Evolutionary conservation across 495 filamentous ascomycete species (phyloP).

Genomic region (Aspergillus taichungensis): DNA sequence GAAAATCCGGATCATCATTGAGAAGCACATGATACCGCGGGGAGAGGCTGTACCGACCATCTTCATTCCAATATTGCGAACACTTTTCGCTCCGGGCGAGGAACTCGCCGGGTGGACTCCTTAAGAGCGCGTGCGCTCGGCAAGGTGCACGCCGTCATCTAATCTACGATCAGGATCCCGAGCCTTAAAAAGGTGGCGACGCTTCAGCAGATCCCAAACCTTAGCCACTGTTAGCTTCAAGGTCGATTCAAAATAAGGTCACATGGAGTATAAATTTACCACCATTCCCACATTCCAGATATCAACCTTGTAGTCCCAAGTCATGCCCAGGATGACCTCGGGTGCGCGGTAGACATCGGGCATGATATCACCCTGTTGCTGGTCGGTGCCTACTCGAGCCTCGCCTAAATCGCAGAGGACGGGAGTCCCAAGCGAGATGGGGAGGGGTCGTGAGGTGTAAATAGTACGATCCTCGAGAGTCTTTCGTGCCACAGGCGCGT

Average conservation of each 20-base stretch:
- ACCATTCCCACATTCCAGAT: constrained; percentile 38
- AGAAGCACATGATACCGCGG: neutral
- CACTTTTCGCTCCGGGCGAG: constrained; percentile 18
- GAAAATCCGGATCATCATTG: neutral
- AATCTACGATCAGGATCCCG: constrained; percentile 24
- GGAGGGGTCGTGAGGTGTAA: constrained; percentile 16
- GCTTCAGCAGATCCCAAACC: constrained; percentile 39
- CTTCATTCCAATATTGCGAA: constrained; percentile 15
- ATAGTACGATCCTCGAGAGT: constrained; percentile 11
- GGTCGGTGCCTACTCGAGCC: constrained; percentile 18
- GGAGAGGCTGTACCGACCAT: neutral
- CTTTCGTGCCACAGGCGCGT: constrained; percentile 19
- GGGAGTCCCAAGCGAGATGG: constrained; percentile 12
- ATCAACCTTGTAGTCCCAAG: constrained; percentile 31
- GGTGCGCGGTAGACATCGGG: constrained; percentile 33
- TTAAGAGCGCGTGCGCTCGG: constrained; percentile 31
- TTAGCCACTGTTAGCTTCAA: constrained; percentile 11
- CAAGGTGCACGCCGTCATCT: constrained; percentile 30
- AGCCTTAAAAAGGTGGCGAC: constrained; percentile 30
- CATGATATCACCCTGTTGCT: constrained; percentile 21
- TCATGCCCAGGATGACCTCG: constrained; percentile 30
- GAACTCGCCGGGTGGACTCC: constrained; percentile 26
- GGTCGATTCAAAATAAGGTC: neutral
- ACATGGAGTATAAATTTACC: constrained; percentile 18
- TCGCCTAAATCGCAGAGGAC: constrained; percentile 25